Conservation (phyloP, 2,329 filamentous ascomycete genomes). For the Cyclaneusma minus region DNA sequence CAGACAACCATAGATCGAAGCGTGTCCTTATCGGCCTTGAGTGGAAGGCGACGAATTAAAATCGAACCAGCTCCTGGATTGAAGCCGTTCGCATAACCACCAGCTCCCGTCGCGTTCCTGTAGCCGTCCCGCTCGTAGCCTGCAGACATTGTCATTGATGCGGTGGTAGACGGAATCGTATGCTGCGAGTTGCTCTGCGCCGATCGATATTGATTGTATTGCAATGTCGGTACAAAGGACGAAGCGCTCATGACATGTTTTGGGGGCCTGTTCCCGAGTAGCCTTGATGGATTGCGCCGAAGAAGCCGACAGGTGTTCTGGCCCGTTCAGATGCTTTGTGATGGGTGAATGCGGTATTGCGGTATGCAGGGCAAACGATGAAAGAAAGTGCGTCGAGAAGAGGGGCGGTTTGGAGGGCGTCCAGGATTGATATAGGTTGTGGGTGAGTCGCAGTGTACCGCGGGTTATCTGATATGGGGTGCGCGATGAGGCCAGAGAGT, state of each 20-base stretch:
- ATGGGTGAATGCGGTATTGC: too few species aligned
- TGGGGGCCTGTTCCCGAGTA: slow-evolving; percentile 9
- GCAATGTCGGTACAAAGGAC: slow-evolving; percentile 16
- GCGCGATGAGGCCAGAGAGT: too few species aligned
- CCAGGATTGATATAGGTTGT: too few species aligned
- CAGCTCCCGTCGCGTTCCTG: slow-evolving; percentile 5
- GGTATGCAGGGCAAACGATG: too few species aligned
- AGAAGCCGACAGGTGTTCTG: too few species aligned
- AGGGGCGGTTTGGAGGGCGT: too few species aligned
- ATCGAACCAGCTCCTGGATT: slow-evolving; percentile 21
- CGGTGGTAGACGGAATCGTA: slow-evolving; percentile 18
- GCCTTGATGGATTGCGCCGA: too few species aligned
- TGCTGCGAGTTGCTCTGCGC: slow-evolving; percentile 8
- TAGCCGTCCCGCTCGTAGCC: slow-evolving; percentile 13
- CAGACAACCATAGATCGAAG: slow-evolving; percentile 42
- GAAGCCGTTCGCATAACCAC: slow-evolving; percentile 8
- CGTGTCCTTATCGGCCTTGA: slow-evolving; percentile 35
- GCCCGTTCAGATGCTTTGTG: too few species aligned
- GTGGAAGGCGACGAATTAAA: slow-evolving; percentile 37
- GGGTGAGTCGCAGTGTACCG: too few species aligned
- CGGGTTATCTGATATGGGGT: too few species aligned
- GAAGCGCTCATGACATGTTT: slow-evolving; percentile 20
- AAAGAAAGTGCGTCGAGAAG: too few species aligned
- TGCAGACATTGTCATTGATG: slow-evolving; percentile 17
- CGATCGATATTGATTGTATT: slow-evolving; percentile 16